Conservation (phyloP, 148 eudicot species). For the Rhododendron ferrugineum region DNA sequence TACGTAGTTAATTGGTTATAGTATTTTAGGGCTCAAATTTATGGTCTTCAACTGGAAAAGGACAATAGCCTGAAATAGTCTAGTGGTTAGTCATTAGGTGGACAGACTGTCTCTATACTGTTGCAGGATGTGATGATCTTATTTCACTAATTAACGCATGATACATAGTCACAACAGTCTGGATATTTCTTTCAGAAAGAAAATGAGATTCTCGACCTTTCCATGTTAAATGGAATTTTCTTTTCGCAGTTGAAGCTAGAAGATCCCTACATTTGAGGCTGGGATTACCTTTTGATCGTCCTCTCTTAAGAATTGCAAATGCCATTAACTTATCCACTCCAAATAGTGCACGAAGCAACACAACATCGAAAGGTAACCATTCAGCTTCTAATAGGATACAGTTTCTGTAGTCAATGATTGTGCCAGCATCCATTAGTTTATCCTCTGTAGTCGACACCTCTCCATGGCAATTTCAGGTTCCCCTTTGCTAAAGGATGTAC, state of each 20-base stretch:
- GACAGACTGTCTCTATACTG: background rate
- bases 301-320: constrained; percentile 83
- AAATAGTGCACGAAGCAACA: constrained; percentile 28
- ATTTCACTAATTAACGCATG: background rate
- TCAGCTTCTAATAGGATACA: constrained; percentile 3
- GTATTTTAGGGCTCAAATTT: background rate
- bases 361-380: constrained; percentile 49
- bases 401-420: background rate
- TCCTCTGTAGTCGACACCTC: constrained; percentile 12
- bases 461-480: constrained; percentile 42
- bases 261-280: constrained; percentile 80
- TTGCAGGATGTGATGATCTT: background rate
- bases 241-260: constrained; percentile 72
- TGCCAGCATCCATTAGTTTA: background rate
- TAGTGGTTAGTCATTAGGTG: background rate
- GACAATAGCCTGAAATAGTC: background rate
- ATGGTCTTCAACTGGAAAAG: background rate
- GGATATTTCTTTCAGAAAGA: background rate
- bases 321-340: constrained; percentile 52
- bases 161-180: background rate
- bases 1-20: background rate
- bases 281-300: constrained; percentile 90
- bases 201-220: constrained; percentile 3
- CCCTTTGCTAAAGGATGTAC: constrained; percentile 81
- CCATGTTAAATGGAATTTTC: background rate